Evolutionary conservation across 23 red algal genomes (phyloP), one percentile per base, ranked within the genome.

Genomic region (Porphyridium purpureum): DNA sequence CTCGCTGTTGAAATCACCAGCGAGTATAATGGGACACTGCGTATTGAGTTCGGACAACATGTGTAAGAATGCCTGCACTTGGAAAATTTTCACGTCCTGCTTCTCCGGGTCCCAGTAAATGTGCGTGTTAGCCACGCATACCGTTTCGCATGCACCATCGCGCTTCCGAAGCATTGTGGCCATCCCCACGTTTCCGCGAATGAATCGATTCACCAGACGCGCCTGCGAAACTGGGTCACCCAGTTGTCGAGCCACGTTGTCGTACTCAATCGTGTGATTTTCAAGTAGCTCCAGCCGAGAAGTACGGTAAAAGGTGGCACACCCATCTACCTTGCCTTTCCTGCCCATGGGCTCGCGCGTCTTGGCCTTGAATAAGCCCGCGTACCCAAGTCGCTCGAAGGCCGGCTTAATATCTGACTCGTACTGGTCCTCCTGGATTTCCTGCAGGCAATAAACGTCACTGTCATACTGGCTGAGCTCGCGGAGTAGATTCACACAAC

Each of bases 21-120:
- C 87, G 6, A 94, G 44, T 14, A 94, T 73, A 25, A 94, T 26
- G 1, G 87, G 79, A 1, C 72, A 57, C 54, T 78, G 58, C 15
- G 67, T 56, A 9, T 50, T 54, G 2, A 46, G 35, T 22, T 33
- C 27, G 8, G 31, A 30, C 5, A 74, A 11, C 17, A 67, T 47
- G 21, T 94, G 72, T 52, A 84, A 61, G 34, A 94, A 80, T 21
- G 70, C 64, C 33, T 94, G 69, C 15, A 94, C 67, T 60, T 94
- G 87, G 67, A 94, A 94, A 15, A 94, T 29, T 53, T 94, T 94
- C 34, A 94, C 87, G 48, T 94, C 87, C 7, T 76, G 74, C 27
- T 83, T 72, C 28, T 94, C 87, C 36, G 87, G 87, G 42, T 94
- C 87, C 87, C 87, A 94, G 35, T 73, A 84, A 25, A 84, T 50